A percentile compares a stretch with the other conserved stretches of the same genome.
Conservation (phyloP, 2,329 filamentous ascomycete species). For the Ophiostoma populinum region DNA sequence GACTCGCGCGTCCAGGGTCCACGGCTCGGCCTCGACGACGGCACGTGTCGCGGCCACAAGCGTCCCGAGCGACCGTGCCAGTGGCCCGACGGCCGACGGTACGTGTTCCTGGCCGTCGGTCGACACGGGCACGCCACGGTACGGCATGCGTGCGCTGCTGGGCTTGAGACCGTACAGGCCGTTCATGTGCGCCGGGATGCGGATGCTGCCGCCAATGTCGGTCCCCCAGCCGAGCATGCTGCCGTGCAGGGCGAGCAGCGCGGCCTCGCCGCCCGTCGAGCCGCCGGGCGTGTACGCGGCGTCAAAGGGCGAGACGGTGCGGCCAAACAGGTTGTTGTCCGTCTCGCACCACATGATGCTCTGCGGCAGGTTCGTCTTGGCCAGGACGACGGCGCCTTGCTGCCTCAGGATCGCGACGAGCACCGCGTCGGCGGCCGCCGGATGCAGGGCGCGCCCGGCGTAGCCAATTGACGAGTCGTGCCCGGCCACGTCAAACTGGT, state of each 20-base stretch:
- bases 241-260: constrained; percentile 18
- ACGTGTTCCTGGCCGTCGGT: constrained; percentile 11
- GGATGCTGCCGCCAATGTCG: constrained; percentile 16
- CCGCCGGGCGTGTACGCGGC: constrained; percentile 19
- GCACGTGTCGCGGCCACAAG: constrained; percentile 34
- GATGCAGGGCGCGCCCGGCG: constrained; percentile 16
- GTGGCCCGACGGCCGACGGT: constrained; percentile 43
- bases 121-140: constrained; percentile 29
- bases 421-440: constrained; percentile 1
- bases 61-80: constrained; percentile 37
- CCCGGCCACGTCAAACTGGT: constrained; percentile 17
- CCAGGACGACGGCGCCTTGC: constrained; percentile 15
- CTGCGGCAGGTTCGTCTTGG: constrained; percentile 15
- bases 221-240: constrained; percentile 29
- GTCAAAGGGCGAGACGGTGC: constrained; percentile 19
- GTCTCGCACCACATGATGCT: constrained; percentile 18
- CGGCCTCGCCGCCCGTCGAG: constrained; percentile 22
- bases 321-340: constrained; percentile 20
- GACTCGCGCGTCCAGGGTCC: constrained; percentile 48
- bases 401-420: constrained; percentile 14
- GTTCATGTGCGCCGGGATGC: constrained; percentile 19
- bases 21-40: constrained; percentile 40
- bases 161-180: constrained; percentile 18
- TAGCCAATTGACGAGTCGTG: constrained; percentile 15
- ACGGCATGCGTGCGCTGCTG: constrained; percentile 28